Evolutionary conservation across 192 early-diverging fungal species (phyloP).

Genomic region (Linnemannia schmuckeri): DNA sequence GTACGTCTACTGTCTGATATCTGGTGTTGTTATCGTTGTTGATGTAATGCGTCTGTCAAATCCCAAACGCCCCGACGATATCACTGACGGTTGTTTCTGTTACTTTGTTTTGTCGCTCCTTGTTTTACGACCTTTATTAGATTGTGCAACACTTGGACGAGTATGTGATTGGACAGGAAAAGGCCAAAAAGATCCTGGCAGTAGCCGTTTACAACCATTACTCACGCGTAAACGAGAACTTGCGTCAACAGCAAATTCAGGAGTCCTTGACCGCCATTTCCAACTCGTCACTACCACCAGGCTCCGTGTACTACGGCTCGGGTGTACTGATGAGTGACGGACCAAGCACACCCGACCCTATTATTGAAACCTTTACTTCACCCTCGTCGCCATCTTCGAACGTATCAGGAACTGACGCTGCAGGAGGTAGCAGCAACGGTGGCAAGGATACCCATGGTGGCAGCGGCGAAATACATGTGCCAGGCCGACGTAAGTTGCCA

Average conservation of each 20-base stretch:
- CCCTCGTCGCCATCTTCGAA: constrained; percentile 20
- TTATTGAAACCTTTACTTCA: constrained; percentile 45
- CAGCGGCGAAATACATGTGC: constrained; percentile 18
- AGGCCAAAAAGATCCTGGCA: constrained; percentile 84
- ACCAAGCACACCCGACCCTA: constrained; percentile 51
- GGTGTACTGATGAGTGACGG: constrained; percentile 46
- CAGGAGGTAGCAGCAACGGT: background rate
- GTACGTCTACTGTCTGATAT: constrained; percentile 15
- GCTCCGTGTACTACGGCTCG: constrained; percentile 28
- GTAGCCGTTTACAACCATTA: constrained; percentile 93
- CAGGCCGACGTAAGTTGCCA: constrained; percentile 42
- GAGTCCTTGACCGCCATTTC: constrained; percentile 30
- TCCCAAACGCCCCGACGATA: background rate
- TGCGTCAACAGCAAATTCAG: constrained; percentile 63
- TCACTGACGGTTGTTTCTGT: background rate
- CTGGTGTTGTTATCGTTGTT: background rate
- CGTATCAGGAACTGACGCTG: background rate
- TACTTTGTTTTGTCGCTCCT: background rate
- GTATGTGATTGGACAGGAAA: constrained; percentile 89
- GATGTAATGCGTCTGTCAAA: background rate
- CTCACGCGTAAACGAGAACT: constrained; percentile 78
- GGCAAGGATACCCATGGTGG: constrained; percentile 1
- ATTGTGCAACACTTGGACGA: constrained; percentile 86
- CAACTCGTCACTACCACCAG: constrained; percentile 12
- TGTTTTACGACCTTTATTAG: constrained; percentile 37